A percentile compares a stretch with the other conserved stretches of the same genome.
These are phyloP conservation scores for Aureobasidium namibiae DNA, from an alignment of 2,329 filamentous ascomycete genomes.

Conservation along the genomic window DNA sequence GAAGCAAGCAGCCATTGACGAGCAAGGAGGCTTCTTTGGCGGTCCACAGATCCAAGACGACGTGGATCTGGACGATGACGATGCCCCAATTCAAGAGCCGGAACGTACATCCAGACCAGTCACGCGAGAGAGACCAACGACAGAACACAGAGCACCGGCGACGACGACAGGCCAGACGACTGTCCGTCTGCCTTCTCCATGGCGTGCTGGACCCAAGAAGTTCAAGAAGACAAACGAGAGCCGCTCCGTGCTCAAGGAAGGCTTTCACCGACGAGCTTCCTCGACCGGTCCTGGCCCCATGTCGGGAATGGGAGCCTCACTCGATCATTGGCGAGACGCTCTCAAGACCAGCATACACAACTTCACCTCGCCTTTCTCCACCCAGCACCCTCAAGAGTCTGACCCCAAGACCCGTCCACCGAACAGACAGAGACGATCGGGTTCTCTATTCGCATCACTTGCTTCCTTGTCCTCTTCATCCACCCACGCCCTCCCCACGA, in stretches of 20 bases:
- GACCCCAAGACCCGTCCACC: slow-evolving; percentile 10
- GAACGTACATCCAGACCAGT: slow-evolving; percentile 1
- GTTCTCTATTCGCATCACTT: slow-evolving; percentile 9
- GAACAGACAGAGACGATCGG: slow-evolving; percentile 11
- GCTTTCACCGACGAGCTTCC: slow-evolving; percentile 29
- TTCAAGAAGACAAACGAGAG: slow-evolving; percentile 30
- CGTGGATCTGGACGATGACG: slow-evolving; percentile 12
- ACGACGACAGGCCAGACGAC: background rate
- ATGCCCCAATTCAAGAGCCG: slow-evolving; percentile 11
- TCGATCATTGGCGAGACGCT: slow-evolving; percentile 21
- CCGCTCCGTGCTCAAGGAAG: slow-evolving; percentile 32
- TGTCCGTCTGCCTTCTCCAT: slow-evolving; percentile 36
- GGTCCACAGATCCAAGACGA: slow-evolving; percentile 15
- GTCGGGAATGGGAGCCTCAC: slow-evolving; percentile 5
- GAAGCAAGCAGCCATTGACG: slow-evolving; percentile 49
- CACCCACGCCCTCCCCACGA: background rate
- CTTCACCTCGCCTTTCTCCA: slow-evolving; percentile 21
- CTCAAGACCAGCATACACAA: slow-evolving; percentile 23
- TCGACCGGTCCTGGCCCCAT: slow-evolving; percentile 18
- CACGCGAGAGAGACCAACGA: slow-evolving; percentile 1
- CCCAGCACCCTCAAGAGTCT: slow-evolving; percentile 13
- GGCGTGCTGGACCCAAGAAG: slow-evolving; percentile 32
- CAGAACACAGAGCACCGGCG: background rate
- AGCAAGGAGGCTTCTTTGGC: slow-evolving; percentile 40
- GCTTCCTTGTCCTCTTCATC: background rate